phyloP scores from a whole-genome alignment of 176 grass and related monocot genomes.

The Avena eriantha region DNA sequence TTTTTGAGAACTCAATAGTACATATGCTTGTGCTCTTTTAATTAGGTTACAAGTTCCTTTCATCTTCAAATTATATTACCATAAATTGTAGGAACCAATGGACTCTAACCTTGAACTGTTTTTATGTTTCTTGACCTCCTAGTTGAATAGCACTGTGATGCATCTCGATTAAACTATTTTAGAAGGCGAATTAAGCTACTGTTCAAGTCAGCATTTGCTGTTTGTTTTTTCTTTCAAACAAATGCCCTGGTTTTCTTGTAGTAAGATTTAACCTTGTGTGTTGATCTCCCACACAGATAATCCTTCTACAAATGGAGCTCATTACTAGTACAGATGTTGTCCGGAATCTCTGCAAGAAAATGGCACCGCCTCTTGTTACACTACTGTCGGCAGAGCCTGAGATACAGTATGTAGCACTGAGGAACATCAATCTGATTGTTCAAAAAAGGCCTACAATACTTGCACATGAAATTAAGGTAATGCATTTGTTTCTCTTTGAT shows the following conservation, averaged over 20 bases:
- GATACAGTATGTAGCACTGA: slow-evolving; percentile 96
- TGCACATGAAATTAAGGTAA: slow-evolving; percentile 99
- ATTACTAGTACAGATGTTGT: slow-evolving; percentile 95
- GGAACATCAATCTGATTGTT: slow-evolving; percentile 99
- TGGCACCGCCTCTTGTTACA: slow-evolving; percentile 97
- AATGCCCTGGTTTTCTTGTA: background rate
- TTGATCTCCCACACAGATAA: slow-evolving; percentile 71
- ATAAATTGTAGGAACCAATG: slow-evolving; percentile 4
- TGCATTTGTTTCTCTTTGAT: slow-evolving; percentile 31
- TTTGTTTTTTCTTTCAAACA: background rate
- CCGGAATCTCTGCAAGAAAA: slow-evolving; percentile 99
- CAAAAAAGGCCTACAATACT: slow-evolving; percentile 99
- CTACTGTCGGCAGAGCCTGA: slow-evolving; percentile 97
- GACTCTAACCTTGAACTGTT: background rate
- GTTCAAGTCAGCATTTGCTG: background rate
- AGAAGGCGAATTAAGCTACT: background rate
- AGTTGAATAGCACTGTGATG: slow-evolving; percentile 10
- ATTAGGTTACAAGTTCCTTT: slow-evolving; percentile 1
- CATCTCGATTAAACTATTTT: background rate
- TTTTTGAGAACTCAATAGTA: background rate
- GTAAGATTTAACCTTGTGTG: background rate
- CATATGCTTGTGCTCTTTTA: background rate
- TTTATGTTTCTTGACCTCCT: slow-evolving; percentile 6
- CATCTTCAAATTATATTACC: background rate
- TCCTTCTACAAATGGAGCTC: slow-evolving; percentile 98